phyloP scores from a whole-genome alignment of 306 rosid genomes.

The Prunus kanzakura region DNA sequence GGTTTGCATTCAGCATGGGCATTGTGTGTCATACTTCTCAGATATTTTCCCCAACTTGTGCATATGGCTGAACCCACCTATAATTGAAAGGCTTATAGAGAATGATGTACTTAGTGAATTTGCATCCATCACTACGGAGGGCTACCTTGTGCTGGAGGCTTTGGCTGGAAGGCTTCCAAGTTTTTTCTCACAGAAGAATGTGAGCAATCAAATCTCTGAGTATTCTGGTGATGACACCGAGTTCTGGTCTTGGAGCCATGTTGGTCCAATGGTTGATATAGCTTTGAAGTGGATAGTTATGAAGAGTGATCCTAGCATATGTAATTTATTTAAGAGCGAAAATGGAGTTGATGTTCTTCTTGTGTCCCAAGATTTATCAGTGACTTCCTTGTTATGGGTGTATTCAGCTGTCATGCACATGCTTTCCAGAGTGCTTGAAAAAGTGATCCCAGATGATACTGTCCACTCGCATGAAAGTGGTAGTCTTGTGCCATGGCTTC shows the following conservation, averaged over 20 bases:
- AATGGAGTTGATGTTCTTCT: slow-evolving; percentile 29
- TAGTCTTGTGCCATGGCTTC: slow-evolving; percentile 78
- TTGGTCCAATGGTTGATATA: slow-evolving; percentile 82
- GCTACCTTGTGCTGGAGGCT: slow-evolving; percentile 79
- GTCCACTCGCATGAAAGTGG: slow-evolving; percentile 30
- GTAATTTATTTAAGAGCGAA: slow-evolving; percentile 43
- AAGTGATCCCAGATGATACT: slow-evolving; percentile 55
- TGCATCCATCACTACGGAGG: slow-evolving; percentile 67
- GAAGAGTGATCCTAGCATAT: slow-evolving; percentile 49
- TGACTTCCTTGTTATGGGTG: slow-evolving; percentile 70
- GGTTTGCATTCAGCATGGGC: slow-evolving; percentile 89
- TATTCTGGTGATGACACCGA: slow-evolving; percentile 44
- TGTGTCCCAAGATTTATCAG: slow-evolving; percentile 26
- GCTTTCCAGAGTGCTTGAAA: slow-evolving; percentile 71
- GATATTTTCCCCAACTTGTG: slow-evolving; percentile 74
- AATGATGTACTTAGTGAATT: slow-evolving; percentile 53
- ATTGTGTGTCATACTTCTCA: slow-evolving; percentile 65
- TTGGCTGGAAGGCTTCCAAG: slow-evolving; percentile 79
- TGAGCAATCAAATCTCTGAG: slow-evolving; percentile 33
- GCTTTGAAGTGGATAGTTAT: slow-evolving; percentile 80
- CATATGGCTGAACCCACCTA: slow-evolving; percentile 80
- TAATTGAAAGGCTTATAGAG: slow-evolving; percentile 55
- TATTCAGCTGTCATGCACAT: slow-evolving; percentile 65
- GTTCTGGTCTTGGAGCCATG: slow-evolving; percentile 92
- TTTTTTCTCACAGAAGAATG: slow-evolving; percentile 52